Base-by-base conservation (phyloP, 2,329 filamentous ascomycete species). In the Aureobasidium sp. region DNA sequence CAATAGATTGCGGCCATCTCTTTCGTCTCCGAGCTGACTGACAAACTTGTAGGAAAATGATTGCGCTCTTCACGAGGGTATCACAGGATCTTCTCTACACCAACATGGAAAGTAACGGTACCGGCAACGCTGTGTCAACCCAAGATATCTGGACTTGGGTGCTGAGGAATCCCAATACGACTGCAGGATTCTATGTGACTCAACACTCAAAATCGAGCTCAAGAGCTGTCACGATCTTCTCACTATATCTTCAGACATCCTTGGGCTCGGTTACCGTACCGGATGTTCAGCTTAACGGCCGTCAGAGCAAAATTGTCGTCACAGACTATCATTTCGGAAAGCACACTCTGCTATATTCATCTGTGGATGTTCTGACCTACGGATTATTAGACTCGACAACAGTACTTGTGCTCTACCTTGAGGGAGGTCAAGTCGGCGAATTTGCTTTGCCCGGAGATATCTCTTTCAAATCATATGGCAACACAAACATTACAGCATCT, bases 271-370 rank as follows among this genome's bases (percentile, higher is more conserved):
- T 86, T 6, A 82, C 78, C 0, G 76, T 87, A 17, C 83, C 84
- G 0, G 78, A 80, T 61, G 79, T 86, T 44, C 75, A 80, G 11
- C 76, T 87, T 44, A 80, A 85, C 58, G 85, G 85, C 0, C 82
- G 85, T 39, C 82, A 86, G 56, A 82, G 83, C 17, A 87, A 87
- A 74, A 82, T 87, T 17, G 70, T 86, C 5, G 81, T 84, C 0
- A 84, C 83, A 0, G 84, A 87, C 66, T 87, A 86, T 58, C 70
- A 66, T 1, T 79, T 86, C 47, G 83, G 82, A 1, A 69, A 73
- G 8, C 75, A 82, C 63, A 80, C 71, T 0, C 69, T 84, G 0
- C 69, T 84, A 0, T 84, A 84, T 68, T 83, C 82, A 0, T 84
- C 82, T 1, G 79, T 81, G 0, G 82, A 84, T 63, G 74, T 84